Evolutionary conservation across 1,284 basidiomycete genomes (phyloP).

Genomic region (Phlebopus sp.): DNA sequence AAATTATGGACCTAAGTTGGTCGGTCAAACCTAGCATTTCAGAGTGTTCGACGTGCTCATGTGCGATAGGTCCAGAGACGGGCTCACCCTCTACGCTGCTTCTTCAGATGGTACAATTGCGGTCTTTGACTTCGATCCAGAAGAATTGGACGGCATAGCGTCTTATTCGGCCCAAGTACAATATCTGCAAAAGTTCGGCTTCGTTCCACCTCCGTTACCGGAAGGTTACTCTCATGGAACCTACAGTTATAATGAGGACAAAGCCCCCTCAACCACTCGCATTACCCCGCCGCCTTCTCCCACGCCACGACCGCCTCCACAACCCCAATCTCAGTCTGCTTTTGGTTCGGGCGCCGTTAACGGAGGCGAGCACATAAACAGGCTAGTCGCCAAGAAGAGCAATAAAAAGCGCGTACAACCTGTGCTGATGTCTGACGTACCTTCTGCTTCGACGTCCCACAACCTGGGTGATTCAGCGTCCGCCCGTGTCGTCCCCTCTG

Average conservation of each 20-base stretch:
- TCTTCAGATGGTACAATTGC: conserved; percentile 95
- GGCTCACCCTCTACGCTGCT: conserved; percentile 88
- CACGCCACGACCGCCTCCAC: conserved; percentile 29
- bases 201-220: conserved; percentile 59
- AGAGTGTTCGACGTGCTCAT: conserved; percentile 6
- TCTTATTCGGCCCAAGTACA: conserved; percentile 70
- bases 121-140: conserved; percentile 77
- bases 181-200: conserved; percentile 80
- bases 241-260: conserved; percentile 27
- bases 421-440: conserved; percentile 36
- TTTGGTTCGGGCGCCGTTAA: conserved; percentile 38
- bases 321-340: conserved; percentile 33
- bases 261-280: conserved; percentile 26
- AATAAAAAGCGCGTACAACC: conserved; percentile 70
- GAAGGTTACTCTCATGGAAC: conserved; percentile 62
- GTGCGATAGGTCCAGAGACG: conserved; percentile 80
- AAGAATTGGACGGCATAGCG: conserved; percentile 83
- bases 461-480: conserved; percentile 9
- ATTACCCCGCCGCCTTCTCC: conserved; percentile 53
- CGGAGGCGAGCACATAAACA: conserved; percentile 61
- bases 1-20: conserved; percentile 97
- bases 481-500: background rate
- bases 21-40: conserved; percentile 35
- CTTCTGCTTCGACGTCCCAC: conserved; percentile 35
- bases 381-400: conserved; percentile 69